phyloP scores from a whole-genome alignment of 495 filamentous ascomycete genomes.

The Niebla homalea region DNA sequence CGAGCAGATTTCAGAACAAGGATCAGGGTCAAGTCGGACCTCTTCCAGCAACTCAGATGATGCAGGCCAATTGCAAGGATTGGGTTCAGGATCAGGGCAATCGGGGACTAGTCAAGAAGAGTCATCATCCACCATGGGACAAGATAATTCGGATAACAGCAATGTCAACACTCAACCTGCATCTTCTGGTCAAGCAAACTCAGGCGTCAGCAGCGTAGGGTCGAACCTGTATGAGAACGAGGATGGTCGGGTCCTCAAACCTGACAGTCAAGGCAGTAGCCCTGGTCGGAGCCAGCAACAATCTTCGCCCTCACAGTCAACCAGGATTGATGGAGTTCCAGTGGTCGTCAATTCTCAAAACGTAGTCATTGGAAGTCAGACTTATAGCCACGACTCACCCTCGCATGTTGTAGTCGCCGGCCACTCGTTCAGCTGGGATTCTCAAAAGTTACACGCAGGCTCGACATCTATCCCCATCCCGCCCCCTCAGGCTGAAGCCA shows the following conservation, averaged over 20 bases:
- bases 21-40: too few species aligned
- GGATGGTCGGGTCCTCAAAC: too few species aligned
- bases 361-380: slow-evolving; percentile 13
- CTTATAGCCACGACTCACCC: slow-evolving; percentile 1
- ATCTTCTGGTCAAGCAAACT: not conserved
- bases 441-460: slow-evolving; percentile 7
- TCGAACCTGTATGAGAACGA: too few species aligned
- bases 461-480: slow-evolving; percentile 12
- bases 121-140: too few species aligned
- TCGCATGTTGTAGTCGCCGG: slow-evolving; percentile 10
- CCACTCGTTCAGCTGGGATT: slow-evolving; percentile 13
- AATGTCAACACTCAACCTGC: not conserved
- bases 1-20: too few species aligned
- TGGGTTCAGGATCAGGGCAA: too few species aligned
- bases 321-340: slow-evolving; percentile 4
- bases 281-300: not conserved
- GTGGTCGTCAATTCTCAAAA: slow-evolving; percentile 7
- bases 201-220: too few species aligned
- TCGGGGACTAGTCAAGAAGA: too few species aligned
- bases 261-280: too few species aligned
- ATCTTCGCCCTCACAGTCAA: not conserved
- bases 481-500: not conserved
- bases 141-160: too few species aligned
- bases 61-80: too few species aligned
- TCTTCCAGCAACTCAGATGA: too few species aligned